Evolutionary conservation across 2,329 filamentous ascomycete species (phyloP), one percentile per base, ranked within the genome.

Genomic region (Periconia macrospinosa): DNA sequence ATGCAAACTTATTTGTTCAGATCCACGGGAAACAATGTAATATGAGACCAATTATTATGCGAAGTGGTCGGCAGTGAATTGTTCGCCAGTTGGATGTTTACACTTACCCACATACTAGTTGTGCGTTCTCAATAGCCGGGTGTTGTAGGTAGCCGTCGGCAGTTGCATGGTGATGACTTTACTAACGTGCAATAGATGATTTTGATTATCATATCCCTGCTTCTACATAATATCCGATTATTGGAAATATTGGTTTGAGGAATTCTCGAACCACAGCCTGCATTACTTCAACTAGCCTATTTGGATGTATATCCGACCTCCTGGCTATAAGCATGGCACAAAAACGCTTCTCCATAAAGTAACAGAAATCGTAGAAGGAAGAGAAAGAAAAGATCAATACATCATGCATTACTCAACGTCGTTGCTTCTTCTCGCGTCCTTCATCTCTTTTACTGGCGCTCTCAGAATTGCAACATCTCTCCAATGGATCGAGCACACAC

Each of bases 401-500:
- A 54, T 14, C 30, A 54, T 54, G 52, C 42, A 50, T 37, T 27
- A 47, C 40, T 14, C 44, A 13, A 1, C 15, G 15, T 15, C 41
- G 9, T 13, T 54, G 20, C 2, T 45, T 15, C 10, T 54, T 30
- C 43, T 50, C 17, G 27, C 46, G 15, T 27, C 41, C 3, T 47
- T 52, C 19, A n/a, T 45, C n/a, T 44, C 41, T 33, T 49, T 30
- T 41, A 40, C 40, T 10, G 13, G 15, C 1, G 52, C 47, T 7
- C 48, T 63, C 33, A 62, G 58, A 40, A 63, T 69, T 27, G 63
- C 52, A 19, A 56, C 60, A 8, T 57, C 61, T 1, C 56, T 65
- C 20, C 54, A 56, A 47, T 63, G 59, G 59, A 66, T 67, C 43
- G 66, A 69, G 41, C 60, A 65, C 45, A 67, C 66, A 2, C 65